phyloP scores from a whole-genome alignment of 257 asterid genomes.

The Ilex asprella region DNA sequence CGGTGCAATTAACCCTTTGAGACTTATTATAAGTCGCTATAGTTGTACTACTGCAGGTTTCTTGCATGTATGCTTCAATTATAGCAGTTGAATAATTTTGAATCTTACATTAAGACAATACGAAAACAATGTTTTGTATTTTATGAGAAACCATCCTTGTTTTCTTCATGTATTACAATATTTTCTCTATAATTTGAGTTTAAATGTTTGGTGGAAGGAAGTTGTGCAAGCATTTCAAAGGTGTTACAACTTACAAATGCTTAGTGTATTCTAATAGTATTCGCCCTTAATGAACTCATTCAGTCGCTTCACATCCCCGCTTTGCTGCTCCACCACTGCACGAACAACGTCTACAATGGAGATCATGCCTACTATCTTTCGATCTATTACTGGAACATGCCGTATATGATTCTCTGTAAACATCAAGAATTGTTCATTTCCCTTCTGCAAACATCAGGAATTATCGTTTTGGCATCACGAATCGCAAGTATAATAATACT shows the following conservation, averaged over 20 bases:
- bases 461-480: background rate
- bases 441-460: background rate
- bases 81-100: no score
- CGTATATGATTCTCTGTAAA: conserved; percentile 58
- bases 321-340: conserved; percentile 63
- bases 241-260: background rate
- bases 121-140: no score
- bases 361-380: conserved; percentile 74
- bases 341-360: conserved; percentile 64
- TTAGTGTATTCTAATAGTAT: conserved; percentile 33
- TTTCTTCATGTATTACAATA: no score
- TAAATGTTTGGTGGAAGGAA: background rate
- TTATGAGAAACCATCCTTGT: no score
- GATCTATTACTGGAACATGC: conserved; percentile 75
- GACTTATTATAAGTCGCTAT: no score
- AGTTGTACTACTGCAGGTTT: no score
- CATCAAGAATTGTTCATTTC: conserved; percentile 10
- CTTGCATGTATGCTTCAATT: no score
- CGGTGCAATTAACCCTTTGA: no score
- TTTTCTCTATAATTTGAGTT: no score
- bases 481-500: background rate
- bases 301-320: conserved; percentile 53
- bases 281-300: conserved; percentile 58
- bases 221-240: background rate
- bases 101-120: no score